Conservation (phyloP, 2,329 filamentous ascomycete species). For the Calonectria pteridis region DNA sequence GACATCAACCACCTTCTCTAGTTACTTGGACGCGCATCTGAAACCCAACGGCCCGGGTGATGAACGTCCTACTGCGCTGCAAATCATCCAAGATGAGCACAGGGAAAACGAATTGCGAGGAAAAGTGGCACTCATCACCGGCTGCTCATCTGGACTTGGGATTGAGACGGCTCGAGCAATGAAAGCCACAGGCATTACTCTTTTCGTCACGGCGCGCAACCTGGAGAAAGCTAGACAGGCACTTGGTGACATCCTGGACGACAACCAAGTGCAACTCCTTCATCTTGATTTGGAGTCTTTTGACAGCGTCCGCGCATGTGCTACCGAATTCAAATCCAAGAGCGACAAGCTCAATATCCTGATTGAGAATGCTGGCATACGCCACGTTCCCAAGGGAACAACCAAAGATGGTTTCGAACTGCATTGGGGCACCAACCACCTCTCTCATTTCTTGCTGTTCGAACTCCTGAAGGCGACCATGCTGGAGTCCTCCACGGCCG, state of each 20-base stretch:
- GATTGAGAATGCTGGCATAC: constrained; percentile 60
- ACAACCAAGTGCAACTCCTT: constrained; percentile 35
- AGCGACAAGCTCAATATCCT: constrained; percentile 48
- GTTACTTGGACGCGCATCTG: constrained; percentile 25
- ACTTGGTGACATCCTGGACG: constrained; percentile 28
- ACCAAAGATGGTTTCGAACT: constrained; percentile 57
- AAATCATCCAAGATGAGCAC: constrained; percentile 54
- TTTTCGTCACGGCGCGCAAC: constrained; percentile 43
- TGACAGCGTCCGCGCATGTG: constrained; percentile 40
- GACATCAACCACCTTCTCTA: neutral
- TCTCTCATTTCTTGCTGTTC: constrained; percentile 58
- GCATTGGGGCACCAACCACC: constrained; percentile 58
- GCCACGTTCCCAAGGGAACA: constrained; percentile 50
- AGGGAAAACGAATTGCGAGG: constrained; percentile 48
- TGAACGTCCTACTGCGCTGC: constrained; percentile 54
- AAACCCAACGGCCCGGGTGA: constrained; percentile 52
- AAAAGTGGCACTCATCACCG: constrained; percentile 59
- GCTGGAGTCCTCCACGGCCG: constrained; percentile 43
- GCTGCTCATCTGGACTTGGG: constrained; percentile 57
- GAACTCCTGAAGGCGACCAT: constrained; percentile 55
- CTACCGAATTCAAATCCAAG: constrained; percentile 33
- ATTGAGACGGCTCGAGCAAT: constrained; percentile 60
- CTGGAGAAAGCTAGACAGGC: constrained; percentile 40
- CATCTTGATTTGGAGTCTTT: constrained; percentile 44
- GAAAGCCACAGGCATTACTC: constrained; percentile 48